phyloP scores from a whole-genome alignment of 176 grass and related monocot genomes.

The Panicum miliaceum region DNA sequence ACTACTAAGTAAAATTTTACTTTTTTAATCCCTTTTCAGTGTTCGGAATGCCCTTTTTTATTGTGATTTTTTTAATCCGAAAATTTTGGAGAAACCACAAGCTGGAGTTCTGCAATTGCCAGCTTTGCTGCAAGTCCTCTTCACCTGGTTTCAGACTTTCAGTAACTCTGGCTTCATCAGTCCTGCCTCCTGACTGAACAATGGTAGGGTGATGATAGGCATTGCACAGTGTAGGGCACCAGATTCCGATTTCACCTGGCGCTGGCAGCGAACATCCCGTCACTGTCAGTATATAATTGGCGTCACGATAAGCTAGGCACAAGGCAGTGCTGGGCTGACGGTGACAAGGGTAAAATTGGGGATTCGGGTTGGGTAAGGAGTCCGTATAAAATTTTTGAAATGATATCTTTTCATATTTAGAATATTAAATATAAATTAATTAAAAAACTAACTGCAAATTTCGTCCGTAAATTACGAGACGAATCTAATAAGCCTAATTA shows the following conservation, averaged over 20 bases:
- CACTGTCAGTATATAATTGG: slow-evolving; percentile 33
- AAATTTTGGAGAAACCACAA: neutral
- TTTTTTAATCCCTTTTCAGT: neutral
- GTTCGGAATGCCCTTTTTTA: neutral
- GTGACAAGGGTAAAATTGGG: neutral
- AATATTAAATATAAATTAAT: no score
- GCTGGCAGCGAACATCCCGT: slow-evolving; percentile 40
- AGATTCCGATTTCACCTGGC: slow-evolving; percentile 17
- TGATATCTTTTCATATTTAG: no score
- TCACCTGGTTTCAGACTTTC: neutral
- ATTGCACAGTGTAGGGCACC: neutral
- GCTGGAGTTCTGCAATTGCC: neutral
- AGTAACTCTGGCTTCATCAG: neutral
- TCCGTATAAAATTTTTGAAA: no score
- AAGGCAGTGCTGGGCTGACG: neutral
- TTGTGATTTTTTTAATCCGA: neutral
- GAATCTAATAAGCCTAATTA: no score
- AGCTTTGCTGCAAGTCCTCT: neutral
- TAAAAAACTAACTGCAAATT: no score
- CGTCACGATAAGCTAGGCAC: neutral
- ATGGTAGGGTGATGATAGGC: neutral
- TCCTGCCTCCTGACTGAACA: neutral
- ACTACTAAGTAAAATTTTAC: neutral
- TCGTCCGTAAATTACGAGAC: no score
- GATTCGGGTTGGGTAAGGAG: neutral